Evolutionary conservation across 306 rosid species (phyloP), one percentile per base, ranked within the genome.

Genomic region (Gastrolobium bilobum): DNA sequence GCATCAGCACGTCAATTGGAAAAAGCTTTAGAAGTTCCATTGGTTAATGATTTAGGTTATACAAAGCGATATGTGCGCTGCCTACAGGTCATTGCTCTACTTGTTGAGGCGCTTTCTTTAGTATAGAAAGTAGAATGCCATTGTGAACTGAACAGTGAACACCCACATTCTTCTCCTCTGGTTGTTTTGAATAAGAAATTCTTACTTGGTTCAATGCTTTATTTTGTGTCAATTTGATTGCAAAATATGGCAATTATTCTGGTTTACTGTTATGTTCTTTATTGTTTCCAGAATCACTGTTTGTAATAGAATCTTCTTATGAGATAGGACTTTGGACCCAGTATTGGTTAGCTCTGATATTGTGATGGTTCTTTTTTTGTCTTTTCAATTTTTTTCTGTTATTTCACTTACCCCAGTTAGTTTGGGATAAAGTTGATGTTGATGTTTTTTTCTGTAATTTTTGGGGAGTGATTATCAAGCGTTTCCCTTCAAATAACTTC

Each of bases 21-120:
- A 20, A 94, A 92, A 86, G 95, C 99, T 34, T 86, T 94, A 76
- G 99, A 94, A 89, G 99, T 94, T 77, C 99, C 99, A 8, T 89
- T 94, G 82, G 99, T 94, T 81, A 94, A 94, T 87, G 99, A 94
- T 88, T 88, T 94, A 85, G 99, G 99, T 66, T 94, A 94, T 87
- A 95, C 99, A 10, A 95, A 95, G 92, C 85, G 99, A 95, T 95
- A 95, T 9, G 98, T 95, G 54, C 91, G 99, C 53, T 95, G 99
- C 84, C 89, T 95, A 57, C 99, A 95, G 95, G 99, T 95, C 91
- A 75, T 71, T 71, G 39, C 58, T 81, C 37, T 44, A 37, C 57
- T 48, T 71, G 63, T 72, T 13, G 62, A 71, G 76, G 34, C 48
- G n/a, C 35, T 34, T 10, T 47, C 73, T 60, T 50, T 40, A 26